These are phyloP conservation scores for Rhodomyrtus tomentosa DNA, from an alignment of 345 rosid species.

Conservation along the genomic window DNA sequence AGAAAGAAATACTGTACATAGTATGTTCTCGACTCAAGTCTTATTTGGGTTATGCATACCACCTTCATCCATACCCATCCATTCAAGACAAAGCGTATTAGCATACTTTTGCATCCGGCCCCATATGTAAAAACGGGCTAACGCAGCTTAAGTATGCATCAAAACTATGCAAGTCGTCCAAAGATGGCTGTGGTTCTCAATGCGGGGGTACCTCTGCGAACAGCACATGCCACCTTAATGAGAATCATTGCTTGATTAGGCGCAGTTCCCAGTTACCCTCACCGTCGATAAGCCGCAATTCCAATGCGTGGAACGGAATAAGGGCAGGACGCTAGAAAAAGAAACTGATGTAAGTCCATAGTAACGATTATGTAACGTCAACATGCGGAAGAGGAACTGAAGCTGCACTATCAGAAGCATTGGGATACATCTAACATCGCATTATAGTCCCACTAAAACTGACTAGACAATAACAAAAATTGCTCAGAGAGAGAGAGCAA, in stretches of 20 bases:
- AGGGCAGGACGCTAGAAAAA: constrained; percentile 73
- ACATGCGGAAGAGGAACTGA: neutral
- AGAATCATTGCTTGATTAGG: constrained; percentile 36
- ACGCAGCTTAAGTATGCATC: neutral
- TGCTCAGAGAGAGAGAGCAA: neutral
- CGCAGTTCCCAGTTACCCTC: constrained; percentile 98
- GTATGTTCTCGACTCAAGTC: neutral
- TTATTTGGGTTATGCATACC: neutral
- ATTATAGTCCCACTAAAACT: neutral
- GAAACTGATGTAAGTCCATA: neutral
- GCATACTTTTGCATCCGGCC: neutral
- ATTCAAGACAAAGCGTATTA: neutral
- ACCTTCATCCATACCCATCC: neutral
- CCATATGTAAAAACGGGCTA: neutral
- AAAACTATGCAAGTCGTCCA: neutral
- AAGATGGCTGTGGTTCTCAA: neutral
- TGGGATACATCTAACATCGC: neutral
- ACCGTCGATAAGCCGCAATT: constrained; percentile 79
- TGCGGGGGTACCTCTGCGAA: neutral
- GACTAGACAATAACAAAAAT: neutral
- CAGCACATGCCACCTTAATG: neutral
- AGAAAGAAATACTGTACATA: neutral
- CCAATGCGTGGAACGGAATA: constrained; percentile 78
- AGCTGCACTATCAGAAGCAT: neutral
- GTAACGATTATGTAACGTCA: neutral